Percentiles rank a stretch among this genome's conserved stretches.
Evolutionary conservation across 2,329 filamentous ascomycete species (phyloP).

Genomic region (Metarhizium guizhouense): DNA sequence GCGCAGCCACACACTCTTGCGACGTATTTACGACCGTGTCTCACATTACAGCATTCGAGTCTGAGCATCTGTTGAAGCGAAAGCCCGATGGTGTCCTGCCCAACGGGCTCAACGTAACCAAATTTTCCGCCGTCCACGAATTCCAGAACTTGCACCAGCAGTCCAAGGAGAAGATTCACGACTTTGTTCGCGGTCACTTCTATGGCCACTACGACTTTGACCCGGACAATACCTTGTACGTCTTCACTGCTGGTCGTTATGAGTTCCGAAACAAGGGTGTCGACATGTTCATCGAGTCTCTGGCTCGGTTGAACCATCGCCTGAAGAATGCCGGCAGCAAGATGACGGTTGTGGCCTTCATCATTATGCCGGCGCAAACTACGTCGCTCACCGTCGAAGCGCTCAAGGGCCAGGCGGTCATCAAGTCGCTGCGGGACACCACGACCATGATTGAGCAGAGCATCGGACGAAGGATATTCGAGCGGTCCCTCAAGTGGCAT

Average conservation of each 20-base stretch:
- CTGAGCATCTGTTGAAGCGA: constrained; percentile 91
- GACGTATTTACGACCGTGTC: constrained; percentile 99
- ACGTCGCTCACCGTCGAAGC: constrained; percentile 92
- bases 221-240: constrained; percentile 90
- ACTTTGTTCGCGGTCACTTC: constrained; percentile 96
- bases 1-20: constrained; percentile 79
- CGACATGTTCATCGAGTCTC: constrained; percentile 98
- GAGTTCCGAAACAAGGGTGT: constrained; percentile 98
- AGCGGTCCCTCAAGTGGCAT: constrained; percentile 89
- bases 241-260: constrained; percentile 95
- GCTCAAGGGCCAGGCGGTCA: constrained; percentile 91
- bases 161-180: constrained; percentile 95
- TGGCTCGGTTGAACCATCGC: constrained; percentile 88
- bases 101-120: constrained; percentile 92
- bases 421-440: constrained; percentile 91
- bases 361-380: constrained; percentile 98
- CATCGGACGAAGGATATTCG: constrained; percentile 89
- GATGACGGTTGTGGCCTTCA: constrained; percentile 91
- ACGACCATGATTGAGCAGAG: constrained; percentile 87
- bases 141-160: constrained; percentile 97
- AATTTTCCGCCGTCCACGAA: constrained; percentile 96
- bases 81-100: constrained; percentile 95
- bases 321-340: constrained; percentile 80
- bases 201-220: constrained; percentile 98
- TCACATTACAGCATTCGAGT: constrained; percentile 97